Base-by-base conservation (phyloP, 78 protist genomes). In the Dictyostelium purpureum region DNA sequence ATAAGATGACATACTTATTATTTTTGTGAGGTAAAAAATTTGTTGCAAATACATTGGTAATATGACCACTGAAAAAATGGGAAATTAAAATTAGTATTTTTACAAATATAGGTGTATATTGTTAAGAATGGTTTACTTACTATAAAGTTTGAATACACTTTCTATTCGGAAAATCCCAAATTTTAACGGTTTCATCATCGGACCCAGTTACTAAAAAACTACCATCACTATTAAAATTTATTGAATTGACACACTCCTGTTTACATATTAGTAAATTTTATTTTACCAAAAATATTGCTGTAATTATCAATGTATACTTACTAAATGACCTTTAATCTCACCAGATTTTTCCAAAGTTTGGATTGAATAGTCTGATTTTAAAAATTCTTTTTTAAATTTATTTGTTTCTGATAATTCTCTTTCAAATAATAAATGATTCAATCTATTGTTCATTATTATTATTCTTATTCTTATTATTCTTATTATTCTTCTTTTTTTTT, bases 191-290 rank as follows among this genome's bases (percentile, higher is more conserved):
- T 40, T 82, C 70, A 77, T 89, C 94, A 28, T 89, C 94, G 2
- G 95, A 83, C 16, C 96, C 96, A 11, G 88, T 24, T 14, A 88
- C 77, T 2, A 92, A 21, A 0, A 80, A 49, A 7, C 31, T 14
- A 6, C 96, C 96, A 77, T 65, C 51, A n/a, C 26, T 45, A 35
- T 78, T 91, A 79, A 94, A 94, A 69, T 77, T 79, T n/a, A 94
- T 91, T 9, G 96, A 19, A 52, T 94, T 94, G 3, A 94, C 94
- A 56, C 96, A 94, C 37, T 92, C 96, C 56, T 92, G 31, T n/a
- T 19, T 11, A 6, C 6, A 16, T 2, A 28, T 21, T 10, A 57
- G 28, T 1, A 19, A 43, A 5, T 18, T 57, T 57, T 19, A 57
- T 49, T 11, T 65, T 35, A 18, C 0, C 12, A 21, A 12, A 26